Conservation (phyloP, 345 rosid genomes). For the Gossypium bickii region DNA sequence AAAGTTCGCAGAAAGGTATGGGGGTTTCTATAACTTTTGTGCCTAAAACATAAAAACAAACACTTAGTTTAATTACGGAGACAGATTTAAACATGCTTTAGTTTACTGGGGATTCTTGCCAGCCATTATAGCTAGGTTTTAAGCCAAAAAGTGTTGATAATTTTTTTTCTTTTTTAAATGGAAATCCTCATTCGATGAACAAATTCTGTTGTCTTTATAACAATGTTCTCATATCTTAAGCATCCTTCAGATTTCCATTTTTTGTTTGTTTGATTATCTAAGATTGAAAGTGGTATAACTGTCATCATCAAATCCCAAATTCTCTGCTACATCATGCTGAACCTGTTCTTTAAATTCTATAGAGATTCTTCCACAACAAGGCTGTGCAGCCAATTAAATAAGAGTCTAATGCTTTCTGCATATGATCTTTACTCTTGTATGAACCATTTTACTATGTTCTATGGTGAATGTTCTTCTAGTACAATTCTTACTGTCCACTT, state of each 20-base stretch:
- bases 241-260: neutral
- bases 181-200: neutral
- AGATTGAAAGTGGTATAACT: neutral
- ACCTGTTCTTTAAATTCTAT: neutral
- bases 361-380: neutral
- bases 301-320: neutral
- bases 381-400: slow-evolving; percentile 1
- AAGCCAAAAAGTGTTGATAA: neutral
- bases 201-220: neutral
- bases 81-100: neutral
- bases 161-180: neutral
- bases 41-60: neutral
- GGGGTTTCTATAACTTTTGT: neutral
- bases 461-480: neutral
- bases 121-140: neutral
- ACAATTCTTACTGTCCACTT: neutral
- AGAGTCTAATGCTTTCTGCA: neutral
- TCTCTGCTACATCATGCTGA: neutral
- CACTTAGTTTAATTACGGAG: neutral
- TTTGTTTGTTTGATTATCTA: neutral
- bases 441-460: neutral
- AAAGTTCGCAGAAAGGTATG: slow-evolving; percentile 96
- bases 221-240: slow-evolving; percentile 1
- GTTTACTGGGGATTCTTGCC: neutral
- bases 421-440: neutral